Conservation (phyloP, 805 yeast species). For the Priceomyces haplophilus region DNA sequence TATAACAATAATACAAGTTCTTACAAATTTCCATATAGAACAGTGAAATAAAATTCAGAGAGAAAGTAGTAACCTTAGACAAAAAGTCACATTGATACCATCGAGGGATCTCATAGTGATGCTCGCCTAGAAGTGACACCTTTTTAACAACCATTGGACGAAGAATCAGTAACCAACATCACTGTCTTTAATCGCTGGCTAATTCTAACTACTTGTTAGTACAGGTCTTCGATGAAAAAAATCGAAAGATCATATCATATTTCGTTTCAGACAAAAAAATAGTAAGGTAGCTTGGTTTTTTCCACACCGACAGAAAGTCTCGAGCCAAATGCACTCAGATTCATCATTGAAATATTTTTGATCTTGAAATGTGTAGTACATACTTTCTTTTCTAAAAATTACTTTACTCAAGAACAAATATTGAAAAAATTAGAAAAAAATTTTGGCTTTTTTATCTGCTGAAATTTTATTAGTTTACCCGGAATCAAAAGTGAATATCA, state of each 20-base stretch:
- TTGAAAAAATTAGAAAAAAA: not conserved
- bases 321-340: constrained; percentile 99
- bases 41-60: too few relatives aligned
- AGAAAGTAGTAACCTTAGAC: too few relatives aligned
- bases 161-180: too few relatives aligned
- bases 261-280: constrained; percentile 53
- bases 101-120: too few relatives aligned
- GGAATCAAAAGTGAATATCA: not conserved
- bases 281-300: constrained; percentile 95
- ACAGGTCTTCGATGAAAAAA: not conserved
- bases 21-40: too few relatives aligned
- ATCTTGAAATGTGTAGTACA: constrained; percentile 1
- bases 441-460: not conserved
- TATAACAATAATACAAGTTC: too few relatives aligned
- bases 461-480: not conserved
- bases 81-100: too few relatives aligned
- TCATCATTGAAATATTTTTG: constrained; percentile 57
- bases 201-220: too few relatives aligned
- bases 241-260: not conserved
- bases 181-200: too few relatives aligned
- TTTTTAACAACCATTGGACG: too few relatives aligned
- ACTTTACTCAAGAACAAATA: not conserved
- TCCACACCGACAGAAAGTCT: constrained; percentile 96
- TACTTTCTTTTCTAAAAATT: not conserved
- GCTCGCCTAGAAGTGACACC: too few relatives aligned